Evolutionary conservation across 495 filamentous ascomycete genomes (phyloP).

Genomic region (Aspergillus egyptiacus): DNA sequence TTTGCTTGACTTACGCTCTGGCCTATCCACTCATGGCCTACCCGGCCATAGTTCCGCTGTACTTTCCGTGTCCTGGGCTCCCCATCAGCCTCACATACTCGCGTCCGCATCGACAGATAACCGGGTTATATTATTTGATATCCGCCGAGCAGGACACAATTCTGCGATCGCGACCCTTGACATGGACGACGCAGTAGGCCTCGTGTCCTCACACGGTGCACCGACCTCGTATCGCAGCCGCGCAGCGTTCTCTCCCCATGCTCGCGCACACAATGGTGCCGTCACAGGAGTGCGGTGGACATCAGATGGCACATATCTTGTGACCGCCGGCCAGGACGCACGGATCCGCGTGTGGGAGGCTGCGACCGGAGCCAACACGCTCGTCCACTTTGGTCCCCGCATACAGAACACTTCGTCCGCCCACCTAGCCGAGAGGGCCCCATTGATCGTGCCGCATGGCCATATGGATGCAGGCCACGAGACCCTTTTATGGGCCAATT

Average conservation of each 20-base stretch:
- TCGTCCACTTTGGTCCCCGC: constrained; percentile 73
- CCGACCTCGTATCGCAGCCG: constrained; percentile 28
- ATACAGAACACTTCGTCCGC: constrained; percentile 56
- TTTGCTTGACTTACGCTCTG: constrained; percentile 75
- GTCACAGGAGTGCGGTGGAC: constrained; percentile 84
- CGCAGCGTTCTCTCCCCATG: constrained; percentile 43
- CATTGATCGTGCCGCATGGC: constrained; percentile 53
- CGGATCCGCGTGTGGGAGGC: constrained; percentile 82
- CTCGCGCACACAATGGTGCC: constrained; percentile 64
- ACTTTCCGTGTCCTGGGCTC: constrained; percentile 72
- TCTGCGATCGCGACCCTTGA: constrained; percentile 67
- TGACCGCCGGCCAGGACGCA: constrained; percentile 76
- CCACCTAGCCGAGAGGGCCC: constrained; percentile 55
- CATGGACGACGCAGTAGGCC: constrained; percentile 70
- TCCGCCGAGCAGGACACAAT: constrained; percentile 39
- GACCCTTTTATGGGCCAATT: constrained; percentile 69
- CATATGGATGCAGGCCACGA: constrained; percentile 48
- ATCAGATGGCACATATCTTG: constrained; percentile 63
- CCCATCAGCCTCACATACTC: constrained; percentile 67
- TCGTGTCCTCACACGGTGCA: constrained; percentile 27
- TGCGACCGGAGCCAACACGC: constrained; percentile 69
- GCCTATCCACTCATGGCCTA: constrained; percentile 68
- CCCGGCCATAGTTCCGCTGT: constrained; percentile 67
- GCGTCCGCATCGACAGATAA: constrained; percentile 75
- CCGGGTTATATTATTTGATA: constrained; percentile 30